phyloP scores from a whole-genome alignment of 1,139 yeast species.

The Lodderomyces elongisporus region DNA sequence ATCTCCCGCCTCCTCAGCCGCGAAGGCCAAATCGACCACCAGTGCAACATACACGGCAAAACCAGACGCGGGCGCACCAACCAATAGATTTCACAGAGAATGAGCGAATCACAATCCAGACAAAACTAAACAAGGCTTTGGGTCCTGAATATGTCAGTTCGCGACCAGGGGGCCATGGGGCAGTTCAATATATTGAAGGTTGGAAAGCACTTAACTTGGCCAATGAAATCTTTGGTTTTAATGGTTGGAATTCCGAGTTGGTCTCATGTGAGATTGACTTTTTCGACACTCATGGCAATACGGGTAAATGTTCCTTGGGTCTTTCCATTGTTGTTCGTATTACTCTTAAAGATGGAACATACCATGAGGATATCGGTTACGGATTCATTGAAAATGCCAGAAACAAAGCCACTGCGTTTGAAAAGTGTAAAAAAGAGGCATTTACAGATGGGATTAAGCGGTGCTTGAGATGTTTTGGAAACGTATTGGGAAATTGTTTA shows the following conservation, averaged over 20 bases:
- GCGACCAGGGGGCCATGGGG: slow-evolving; percentile 74
- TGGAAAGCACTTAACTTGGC: slow-evolving; percentile 78
- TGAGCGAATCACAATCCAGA: slow-evolving; percentile 37
- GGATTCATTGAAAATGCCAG: slow-evolving; percentile 73
- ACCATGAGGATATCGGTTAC: slow-evolving; percentile 76
- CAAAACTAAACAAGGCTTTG: slow-evolving; percentile 52
- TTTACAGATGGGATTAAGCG: slow-evolving; percentile 76
- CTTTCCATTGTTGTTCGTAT: slow-evolving; percentile 68
- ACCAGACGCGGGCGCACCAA: slow-evolving; percentile 5
- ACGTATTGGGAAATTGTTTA: slow-evolving; percentile 73
- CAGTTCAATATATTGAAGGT: slow-evolving; percentile 72
- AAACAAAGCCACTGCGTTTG: slow-evolving; percentile 69
- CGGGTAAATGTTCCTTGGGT: slow-evolving; percentile 56
- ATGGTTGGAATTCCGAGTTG: slow-evolving; percentile 76
- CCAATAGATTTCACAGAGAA: slow-evolving; percentile 23
- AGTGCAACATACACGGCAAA: slow-evolving; percentile 3
- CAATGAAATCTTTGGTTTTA: slow-evolving; percentile 74
- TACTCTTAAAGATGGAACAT: slow-evolving; percentile 68
- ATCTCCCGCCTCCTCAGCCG: slow-evolving; percentile 4
- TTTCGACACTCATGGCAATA: slow-evolving; percentile 55
- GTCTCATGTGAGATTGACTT: slow-evolving; percentile 64
- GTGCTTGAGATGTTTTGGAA: slow-evolving; percentile 73
- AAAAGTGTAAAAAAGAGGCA: slow-evolving; percentile 77
- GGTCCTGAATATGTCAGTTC: slow-evolving; percentile 90
- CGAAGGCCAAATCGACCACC: slow-evolving; percentile 5